Conservation (phyloP, 2,329 filamentous ascomycete species). For the Hymenoscyphus salicellus region DNA sequence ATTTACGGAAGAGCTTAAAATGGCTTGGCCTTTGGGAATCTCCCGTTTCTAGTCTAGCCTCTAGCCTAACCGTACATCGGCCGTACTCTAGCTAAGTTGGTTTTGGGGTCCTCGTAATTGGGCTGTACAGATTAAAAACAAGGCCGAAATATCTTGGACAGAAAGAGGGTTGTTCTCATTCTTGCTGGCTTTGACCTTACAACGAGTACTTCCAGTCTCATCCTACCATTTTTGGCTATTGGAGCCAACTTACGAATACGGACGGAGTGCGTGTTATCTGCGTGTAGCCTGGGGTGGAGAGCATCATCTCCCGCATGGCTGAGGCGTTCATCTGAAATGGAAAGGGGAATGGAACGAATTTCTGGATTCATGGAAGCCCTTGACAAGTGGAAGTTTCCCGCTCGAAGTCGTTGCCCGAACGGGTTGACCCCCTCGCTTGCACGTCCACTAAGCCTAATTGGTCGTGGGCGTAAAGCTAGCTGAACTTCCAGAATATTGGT, state of each 20-base stretch:
- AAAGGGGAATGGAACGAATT: background rate
- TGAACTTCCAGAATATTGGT: slow-evolving; percentile 3
- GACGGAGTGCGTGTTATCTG: background rate
- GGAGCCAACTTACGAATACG: background rate
- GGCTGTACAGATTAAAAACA: no score
- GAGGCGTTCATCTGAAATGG: slow-evolving; percentile 3
- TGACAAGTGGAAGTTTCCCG: slow-evolving; percentile 1
- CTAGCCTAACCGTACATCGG: no score
- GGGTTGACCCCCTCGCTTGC: background rate
- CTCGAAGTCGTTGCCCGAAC: background rate
- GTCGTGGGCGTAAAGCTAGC: background rate
- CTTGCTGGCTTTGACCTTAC: no score
- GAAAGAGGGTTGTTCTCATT: no score
- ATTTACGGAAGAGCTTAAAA: no score
- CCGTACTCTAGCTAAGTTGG: no score
- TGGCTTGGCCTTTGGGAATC: no score
- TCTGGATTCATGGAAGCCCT: background rate
- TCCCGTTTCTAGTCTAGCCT: no score
- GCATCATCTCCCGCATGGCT: slow-evolving; percentile 1
- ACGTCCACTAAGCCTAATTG: background rate
- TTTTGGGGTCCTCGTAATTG: no score
- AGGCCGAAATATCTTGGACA: no score
- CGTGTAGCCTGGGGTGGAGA: background rate
- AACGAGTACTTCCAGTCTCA: no score
- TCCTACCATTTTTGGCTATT: no score